Conservation (phyloP, 75 land plant genomes). For the Picea glauca region DNA sequence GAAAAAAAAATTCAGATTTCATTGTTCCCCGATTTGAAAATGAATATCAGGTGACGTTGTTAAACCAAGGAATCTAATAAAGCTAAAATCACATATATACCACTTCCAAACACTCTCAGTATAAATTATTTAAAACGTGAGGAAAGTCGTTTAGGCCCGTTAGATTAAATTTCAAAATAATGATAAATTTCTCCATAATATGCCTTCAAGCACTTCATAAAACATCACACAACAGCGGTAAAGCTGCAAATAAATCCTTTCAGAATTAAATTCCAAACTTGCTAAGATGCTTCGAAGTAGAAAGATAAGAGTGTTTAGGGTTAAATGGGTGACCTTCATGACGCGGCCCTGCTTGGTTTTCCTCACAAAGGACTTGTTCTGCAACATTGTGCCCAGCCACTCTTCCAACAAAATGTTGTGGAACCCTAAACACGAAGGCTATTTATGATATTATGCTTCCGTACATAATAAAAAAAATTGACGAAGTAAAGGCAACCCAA, state of each 20-base stretch:
- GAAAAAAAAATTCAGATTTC: no score
- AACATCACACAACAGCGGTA: not conserved
- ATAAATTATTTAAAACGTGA: no score
- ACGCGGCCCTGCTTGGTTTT: constrained; percentile 65
- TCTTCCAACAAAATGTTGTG: not conserved
- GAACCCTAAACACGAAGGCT: no score
- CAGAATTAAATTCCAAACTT: no score
- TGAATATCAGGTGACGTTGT: not conserved
- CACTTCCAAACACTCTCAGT: not conserved
- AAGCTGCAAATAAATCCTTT: not conserved
- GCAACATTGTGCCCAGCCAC: constrained; percentile 46
- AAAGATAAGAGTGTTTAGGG: not conserved
- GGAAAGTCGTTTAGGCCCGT: no score
- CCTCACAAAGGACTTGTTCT: constrained; percentile 71
- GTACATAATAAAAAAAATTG: no score
- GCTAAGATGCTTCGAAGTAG: not conserved
- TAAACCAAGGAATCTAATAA: not conserved
- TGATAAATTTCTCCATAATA: not conserved
- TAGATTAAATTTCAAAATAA: no score
- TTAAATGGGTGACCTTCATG: constrained; percentile 40
- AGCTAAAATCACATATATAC: not conserved
- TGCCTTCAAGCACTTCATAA: not conserved
- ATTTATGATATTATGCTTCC: no score
- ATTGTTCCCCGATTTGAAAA: no score
- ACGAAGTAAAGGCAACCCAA: no score